phyloP scores from a whole-genome alignment of 2,329 filamentous ascomycete species.

The Fusarium duplospermum region DNA sequence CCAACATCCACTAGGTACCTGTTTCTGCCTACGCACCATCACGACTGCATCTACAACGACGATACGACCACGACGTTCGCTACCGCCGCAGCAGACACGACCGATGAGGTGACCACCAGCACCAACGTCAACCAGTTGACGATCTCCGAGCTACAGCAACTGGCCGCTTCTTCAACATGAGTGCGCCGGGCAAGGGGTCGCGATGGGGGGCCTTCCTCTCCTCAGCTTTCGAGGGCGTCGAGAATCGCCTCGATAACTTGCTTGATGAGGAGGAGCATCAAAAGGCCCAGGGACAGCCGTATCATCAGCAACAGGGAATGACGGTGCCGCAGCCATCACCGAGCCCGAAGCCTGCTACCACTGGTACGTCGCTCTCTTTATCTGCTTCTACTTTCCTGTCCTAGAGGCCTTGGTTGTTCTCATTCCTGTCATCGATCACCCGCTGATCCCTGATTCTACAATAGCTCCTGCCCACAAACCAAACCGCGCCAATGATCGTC shows the following conservation, averaged over 20 bases:
- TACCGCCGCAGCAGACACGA: conserved; percentile 7
- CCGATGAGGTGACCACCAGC: conserved; percentile 37
- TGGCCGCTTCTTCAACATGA: conserved; percentile 53
- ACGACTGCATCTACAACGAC: neutral
- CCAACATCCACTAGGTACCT: neutral
- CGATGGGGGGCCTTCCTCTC: conserved; percentile 86
- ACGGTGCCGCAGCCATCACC: conserved; percentile 46
- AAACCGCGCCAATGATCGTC: conserved; percentile 79
- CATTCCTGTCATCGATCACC: neutral
- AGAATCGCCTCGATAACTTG: conserved; percentile 92
- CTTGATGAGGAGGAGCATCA: conserved; percentile 75
- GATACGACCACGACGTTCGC: neutral
- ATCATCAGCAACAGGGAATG: conserved; percentile 39
- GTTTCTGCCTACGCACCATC: neutral
- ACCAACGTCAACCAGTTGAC: conserved; percentile 38
- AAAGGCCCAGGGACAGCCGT: conserved; percentile 13
- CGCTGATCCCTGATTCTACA: conserved; percentile 7
- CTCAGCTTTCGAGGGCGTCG: conserved; percentile 91
- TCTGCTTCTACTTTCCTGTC: neutral
- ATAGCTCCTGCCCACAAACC: conserved; percentile 69
- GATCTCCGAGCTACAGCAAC: conserved; percentile 21
- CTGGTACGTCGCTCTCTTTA: conserved; percentile 8
- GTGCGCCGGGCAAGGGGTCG: conserved; percentile 62
- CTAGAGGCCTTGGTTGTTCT: neutral
- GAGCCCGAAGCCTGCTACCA: conserved; percentile 38